Evolutionary conservation across 495 filamentous ascomycete species (phyloP), one percentile per base, ranked within the genome.

Genomic region (Bathelium albidoporum): DNA sequence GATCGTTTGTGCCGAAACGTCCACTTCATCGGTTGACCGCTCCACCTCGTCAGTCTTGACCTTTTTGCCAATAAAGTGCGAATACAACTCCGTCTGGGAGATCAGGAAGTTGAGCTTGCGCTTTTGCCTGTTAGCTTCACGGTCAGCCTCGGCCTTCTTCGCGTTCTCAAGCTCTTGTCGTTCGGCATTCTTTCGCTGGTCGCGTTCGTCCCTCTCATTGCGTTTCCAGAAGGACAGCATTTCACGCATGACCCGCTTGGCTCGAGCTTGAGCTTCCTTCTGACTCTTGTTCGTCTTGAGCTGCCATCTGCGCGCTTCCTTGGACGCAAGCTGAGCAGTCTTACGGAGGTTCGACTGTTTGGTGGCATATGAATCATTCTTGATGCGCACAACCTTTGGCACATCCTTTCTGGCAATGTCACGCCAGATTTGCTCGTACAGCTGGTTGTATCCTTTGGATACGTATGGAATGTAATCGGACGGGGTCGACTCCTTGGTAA

Each of bases 181-280:
- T 79, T 99, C 94, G 16, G 94, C 95, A 55, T 89, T 83, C 72
- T 95, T 95, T 59, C 94, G 87, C 63, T 95, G 78, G 70, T 97
- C 94, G 65, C 95, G 88, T 75, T 99, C 94, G 70, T 97, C 95
- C 43, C 91, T 85, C 76, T 99, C 94, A 74, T 99, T 99, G 58
- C 92, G 88, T 74, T 97, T 97, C 94, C 94, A 99, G 85, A 97
- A 99, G 32, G 88, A 84, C 86, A 97, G 94, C 94, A 99, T 99
- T 77, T 99, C 94, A 68, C 94, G 85, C 94, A 99, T 99, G 60
- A 89, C 91, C 58, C 94, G 85, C 80, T 99, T 99, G 22, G 94
- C 95, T 24, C 95, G 85, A 43, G 95, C 94, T 68, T 97, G 95
- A 0, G 94, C 89, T 74, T 99, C 94, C 76, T 99, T 99, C 70